Conservation (phyloP, 805 yeast species). For the Kluyveromyces starmeri region DNA sequence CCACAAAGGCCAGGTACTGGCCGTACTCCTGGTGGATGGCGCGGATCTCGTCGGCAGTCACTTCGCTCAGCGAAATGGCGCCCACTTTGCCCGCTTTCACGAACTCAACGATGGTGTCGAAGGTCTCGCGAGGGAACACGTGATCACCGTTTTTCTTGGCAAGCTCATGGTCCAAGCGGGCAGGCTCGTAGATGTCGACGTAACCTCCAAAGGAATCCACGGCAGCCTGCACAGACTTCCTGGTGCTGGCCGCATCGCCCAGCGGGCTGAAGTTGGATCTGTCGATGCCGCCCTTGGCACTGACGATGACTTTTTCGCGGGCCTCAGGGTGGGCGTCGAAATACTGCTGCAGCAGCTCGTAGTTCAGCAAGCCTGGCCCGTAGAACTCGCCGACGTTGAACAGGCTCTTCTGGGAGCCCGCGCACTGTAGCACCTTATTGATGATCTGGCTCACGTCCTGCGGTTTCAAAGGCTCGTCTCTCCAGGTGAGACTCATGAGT, state of each 20-base stretch:
- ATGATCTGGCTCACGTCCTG: slow-evolving; percentile 47
- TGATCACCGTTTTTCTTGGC: slow-evolving; percentile 19
- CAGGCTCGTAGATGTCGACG: slow-evolving; percentile 58
- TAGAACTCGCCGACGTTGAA: slow-evolving; percentile 77
- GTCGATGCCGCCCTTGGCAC: slow-evolving; percentile 59
- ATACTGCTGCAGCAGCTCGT: slow-evolving; percentile 49
- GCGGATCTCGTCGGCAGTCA: slow-evolving; percentile 48
- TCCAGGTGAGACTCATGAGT: slow-evolving; percentile 75
- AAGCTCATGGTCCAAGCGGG: slow-evolving; percentile 50
- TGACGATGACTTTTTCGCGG: slow-evolving; percentile 46
- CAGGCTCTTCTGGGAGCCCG: slow-evolving; percentile 37
- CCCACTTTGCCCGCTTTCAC: slow-evolving; percentile 58
- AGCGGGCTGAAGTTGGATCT: slow-evolving; percentile 35
- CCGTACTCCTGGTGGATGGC: slow-evolving; percentile 45
- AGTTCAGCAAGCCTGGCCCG: slow-evolving; percentile 46
- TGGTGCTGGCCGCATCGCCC: slow-evolving; percentile 41
- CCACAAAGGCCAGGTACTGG: slow-evolving; percentile 56
- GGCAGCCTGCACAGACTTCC: slow-evolving; percentile 38
- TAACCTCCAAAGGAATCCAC: slow-evolving; percentile 36
- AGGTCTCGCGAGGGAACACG: slow-evolving; percentile 40
- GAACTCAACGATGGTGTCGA: slow-evolving; percentile 46
- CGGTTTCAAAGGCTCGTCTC: slow-evolving; percentile 44
- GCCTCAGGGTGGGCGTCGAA: slow-evolving; percentile 48
- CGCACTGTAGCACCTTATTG: slow-evolving; percentile 38
- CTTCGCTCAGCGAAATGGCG: slow-evolving; percentile 71